Base-by-base conservation (phyloP, 2,329 filamentous ascomycete species). In the Massarina eburnea region DNA sequence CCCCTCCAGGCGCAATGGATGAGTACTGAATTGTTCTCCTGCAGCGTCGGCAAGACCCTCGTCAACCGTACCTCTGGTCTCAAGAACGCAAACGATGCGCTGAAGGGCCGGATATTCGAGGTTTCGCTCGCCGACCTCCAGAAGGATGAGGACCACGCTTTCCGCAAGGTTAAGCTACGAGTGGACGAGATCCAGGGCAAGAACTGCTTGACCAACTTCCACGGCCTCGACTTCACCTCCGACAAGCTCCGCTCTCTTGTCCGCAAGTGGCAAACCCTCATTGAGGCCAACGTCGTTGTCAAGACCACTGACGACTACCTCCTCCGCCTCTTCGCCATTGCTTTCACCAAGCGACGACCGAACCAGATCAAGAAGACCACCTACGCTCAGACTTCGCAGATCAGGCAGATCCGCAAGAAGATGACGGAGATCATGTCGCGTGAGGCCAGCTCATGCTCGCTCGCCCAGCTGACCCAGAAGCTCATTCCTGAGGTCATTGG, bases 311-410 rank as follows among this genome's bases (percentile, higher is more conserved):
- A 99, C 75, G 94, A 99, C 80, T 97, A 99, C 83, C 91, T 97
- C 75, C 85, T 99, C 79, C 90, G 94, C 71, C 86, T 99, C 67
- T 99, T 99, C 82, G 90, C 90, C 76, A 99, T 99, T 67, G 94
- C 89, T 68, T 99, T 99, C 84, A 99, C 94, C 79, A 97, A 97
- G 88, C 85, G 91, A 78, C 88, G 94, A 73, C 91, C 90, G 68
- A 99, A 97, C 84, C 94, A 99, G 84, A 92, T 99, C 83, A 96
- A 96, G 89, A 99, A 97, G 89, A 99, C 94, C 71, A 99, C 94
- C 74, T 99, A 99, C 74, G 94, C 94, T 66, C 87, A 87, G 61
- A 91, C 90, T 59, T 97, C 94, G 59, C 94, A 99, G 81, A 97
- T 97, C 77, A 88, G 92, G 64, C 86, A 88, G 66, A 99, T 99